A percentile compares a stretch with the other conserved stretches of the same genome.
phyloP scores from a whole-genome alignment of 768 basidiomycete genomes.

The Xerocomellus amylosporus region DNA sequence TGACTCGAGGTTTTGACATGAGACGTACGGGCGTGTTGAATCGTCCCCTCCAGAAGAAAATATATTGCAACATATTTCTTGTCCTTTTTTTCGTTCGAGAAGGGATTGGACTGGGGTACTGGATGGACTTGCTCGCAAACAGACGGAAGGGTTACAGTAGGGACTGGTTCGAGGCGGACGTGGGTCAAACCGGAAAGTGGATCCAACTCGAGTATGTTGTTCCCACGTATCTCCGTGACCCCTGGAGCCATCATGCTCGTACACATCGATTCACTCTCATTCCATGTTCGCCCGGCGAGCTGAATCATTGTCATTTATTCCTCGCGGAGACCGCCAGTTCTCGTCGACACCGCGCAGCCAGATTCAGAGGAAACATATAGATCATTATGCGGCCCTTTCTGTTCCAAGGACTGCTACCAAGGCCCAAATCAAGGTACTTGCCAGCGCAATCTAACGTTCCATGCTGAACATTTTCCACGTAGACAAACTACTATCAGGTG shows the following conservation, averaged over 20 bases:
- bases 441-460: neutral
- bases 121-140: neutral
- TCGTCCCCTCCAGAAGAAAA: constrained; percentile 27
- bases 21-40: constrained; percentile 29
- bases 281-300: neutral
- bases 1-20: neutral
- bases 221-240: constrained; percentile 21
- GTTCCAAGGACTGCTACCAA: constrained; percentile 30
- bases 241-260: neutral
- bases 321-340: constrained; percentile 9
- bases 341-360: constrained; percentile 16
- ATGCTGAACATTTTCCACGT: neutral
- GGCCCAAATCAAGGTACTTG: constrained; percentile 33
- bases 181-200: constrained; percentile 26
- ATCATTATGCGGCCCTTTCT: constrained; percentile 30
- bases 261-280: neutral
- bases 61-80: constrained; percentile 21
- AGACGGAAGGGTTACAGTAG: too few species aligned
- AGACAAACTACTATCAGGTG: constrained; percentile 35
- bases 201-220: constrained; percentile 7
- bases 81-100: constrained; percentile 1
- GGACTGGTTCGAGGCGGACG: neutral
- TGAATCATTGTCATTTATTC: neutral
- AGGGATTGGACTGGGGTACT: neutral
- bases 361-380: constrained; percentile 9